Evolutionary conservation across 352 stramenopile genomes (phyloP).

Genomic region (Globisporangium echinulatum): DNA sequence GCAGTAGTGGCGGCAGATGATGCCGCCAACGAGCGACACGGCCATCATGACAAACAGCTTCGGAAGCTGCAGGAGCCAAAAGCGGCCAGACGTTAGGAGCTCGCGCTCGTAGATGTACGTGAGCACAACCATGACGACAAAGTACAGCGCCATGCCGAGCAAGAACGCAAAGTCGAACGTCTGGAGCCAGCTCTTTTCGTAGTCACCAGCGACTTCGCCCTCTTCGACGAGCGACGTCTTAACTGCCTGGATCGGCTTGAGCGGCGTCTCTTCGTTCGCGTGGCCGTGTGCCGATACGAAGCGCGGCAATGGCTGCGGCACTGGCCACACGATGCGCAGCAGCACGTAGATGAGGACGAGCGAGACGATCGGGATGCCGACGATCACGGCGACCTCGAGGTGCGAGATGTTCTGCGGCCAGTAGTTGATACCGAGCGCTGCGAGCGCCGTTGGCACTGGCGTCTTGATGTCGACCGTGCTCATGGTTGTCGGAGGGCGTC

Average conservation of each 20-base stretch:
- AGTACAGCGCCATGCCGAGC: conserved; percentile 40
- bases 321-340: conserved; percentile 59
- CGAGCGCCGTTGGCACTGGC: conserved; percentile 6
- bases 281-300: conserved; percentile 30
- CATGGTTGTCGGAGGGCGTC: conserved; percentile 1
- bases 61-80: conserved; percentile 46
- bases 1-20: conserved; percentile 78
- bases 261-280: conserved; percentile 21
- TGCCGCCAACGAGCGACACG: conserved; percentile 52
- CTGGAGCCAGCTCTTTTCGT: conserved; percentile 42
- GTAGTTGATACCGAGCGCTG: conserved; percentile 6
- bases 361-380: conserved; percentile 33
- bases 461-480: conserved; percentile 10
- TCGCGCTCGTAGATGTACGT: conserved; percentile 42
- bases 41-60: conserved; percentile 54
- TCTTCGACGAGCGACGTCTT: conserved; percentile 51
- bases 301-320: conserved; percentile 28
- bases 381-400: conserved; percentile 18
- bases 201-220: conserved; percentile 49
- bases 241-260: conserved; percentile 23
- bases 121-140: conserved; percentile 31
- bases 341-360: conserved; percentile 55
- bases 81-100: conserved; percentile 27
- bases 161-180: conserved; percentile 63
- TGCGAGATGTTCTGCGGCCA: conserved; percentile 23